Base-by-base conservation (phyloP, 1,284 basidiomycete species). In the Trametes sp. region DNA sequence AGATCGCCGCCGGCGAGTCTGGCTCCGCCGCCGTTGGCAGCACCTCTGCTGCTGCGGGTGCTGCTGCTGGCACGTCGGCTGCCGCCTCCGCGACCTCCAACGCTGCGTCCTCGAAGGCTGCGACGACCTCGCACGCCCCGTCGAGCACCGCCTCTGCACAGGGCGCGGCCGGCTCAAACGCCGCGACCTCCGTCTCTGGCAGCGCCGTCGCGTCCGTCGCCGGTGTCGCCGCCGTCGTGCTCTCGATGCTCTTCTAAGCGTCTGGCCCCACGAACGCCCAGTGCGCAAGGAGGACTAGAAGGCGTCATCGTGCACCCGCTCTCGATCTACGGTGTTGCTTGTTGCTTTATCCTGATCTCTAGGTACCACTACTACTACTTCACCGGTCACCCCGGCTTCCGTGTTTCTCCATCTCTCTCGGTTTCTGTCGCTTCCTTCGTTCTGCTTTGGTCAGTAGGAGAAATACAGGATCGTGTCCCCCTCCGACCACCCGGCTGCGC, bases 1-100 rank as follows among this genome's bases (percentile, higher is more conserved):
- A 89, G 73, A 87, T 92, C 66, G 77, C 79, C 49, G 88, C 73
- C 16, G 62, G 68, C 29, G 29, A 72, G 1, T 60, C 68, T 0
- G 21, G 72, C 3, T 49, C 65, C 5, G 24, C 73, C 7, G 24
- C 62, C 8, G 35, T 66, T 13, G 51, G 68, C 23, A 23, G 70
- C 2, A 44, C 67, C 16, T 11, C 45, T 16, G 24, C 24, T 26
- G 11, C 45, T 24, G 11, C 42, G 11, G 19, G 23, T 16, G 21
- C 45, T 24, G 11, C 42, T 4, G 19, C 3, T 16, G 21, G 24
- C 14, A 4, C 38, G 2, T 24, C 71, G 8, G 11, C 69, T 16
- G 38, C 63, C 21, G 58, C 69, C n/a, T 29, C 69, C 6, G 61
- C 73, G 7, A 60, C 75, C 23, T 53, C 71, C 21, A 42, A 19